Base-by-base conservation (phyloP, 306 rosid genomes). In the Biancaea sappan region DNA sequence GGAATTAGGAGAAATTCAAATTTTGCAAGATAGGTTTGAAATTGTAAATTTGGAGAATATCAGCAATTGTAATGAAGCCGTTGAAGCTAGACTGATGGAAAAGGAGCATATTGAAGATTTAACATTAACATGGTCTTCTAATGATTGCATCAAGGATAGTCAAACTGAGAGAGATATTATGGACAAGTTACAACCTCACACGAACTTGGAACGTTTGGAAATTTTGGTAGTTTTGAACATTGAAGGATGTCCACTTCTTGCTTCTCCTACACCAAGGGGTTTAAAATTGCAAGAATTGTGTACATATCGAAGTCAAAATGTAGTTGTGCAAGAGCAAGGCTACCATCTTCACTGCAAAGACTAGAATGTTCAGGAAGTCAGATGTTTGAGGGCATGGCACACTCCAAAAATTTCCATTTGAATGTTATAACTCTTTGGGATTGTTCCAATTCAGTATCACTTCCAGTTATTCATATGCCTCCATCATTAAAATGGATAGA, bases 1-100 rank as follows among this genome's bases (percentile, higher is more conserved):
- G 22, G 79, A 74, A 64, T 40, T 74, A 6, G 72, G 72, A 13
- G 65, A 19, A 47, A 34, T 48, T 13, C 2, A 58, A 37, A 26
- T 26, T 37, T 12, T 75, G 9, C n/a, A 21, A 11, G 14, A 4
- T 43, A 4, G 2, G 5, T 1, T 43, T 43, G 29, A 52, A 9
- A 52, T 10, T 14, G 2, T 44, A 19, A 44, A 14, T 2, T 5
- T 3, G 19, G 50, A 44, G n/a, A n/a, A n/a, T n/a, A n/a, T n/a
- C n/a, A n/a, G n/a, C n/a, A n/a, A n/a, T n/a, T 44, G 4, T 44
- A 14, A 15, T 44, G 0, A 44, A 11, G 50, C 18, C 15, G 14
- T 7, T 44, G 15, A n/a, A n/a, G n/a, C n/a, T n/a, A n/a, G n/a
- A n/a, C n/a, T n/a, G n/a, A n/a, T n/a, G n/a, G n/a, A n/a, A n/a